Base-by-base conservation (phyloP, 306 rosid genomes). In the Quillaja saponaria region DNA sequence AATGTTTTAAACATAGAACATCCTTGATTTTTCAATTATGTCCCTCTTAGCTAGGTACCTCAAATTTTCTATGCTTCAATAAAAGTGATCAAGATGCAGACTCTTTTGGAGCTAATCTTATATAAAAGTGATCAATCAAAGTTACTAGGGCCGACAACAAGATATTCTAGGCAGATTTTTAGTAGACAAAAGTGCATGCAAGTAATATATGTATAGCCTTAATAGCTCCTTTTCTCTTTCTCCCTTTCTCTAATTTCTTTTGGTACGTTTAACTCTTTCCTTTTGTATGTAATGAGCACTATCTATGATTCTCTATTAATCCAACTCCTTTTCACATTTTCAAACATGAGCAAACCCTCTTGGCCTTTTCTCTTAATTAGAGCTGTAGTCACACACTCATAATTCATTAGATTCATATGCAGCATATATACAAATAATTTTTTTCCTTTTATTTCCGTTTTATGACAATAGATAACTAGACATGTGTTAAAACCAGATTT, bases 211-310 rank as follows among this genome's bases (percentile, higher is more conserved):
- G n/a, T n/a, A n/a, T n/a, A n/a, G n/a, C n/a, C 21, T 16, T 35
- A 28, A n/a, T 58, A 7, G 5, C 52, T 49, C 40, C 7, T 40
- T 38, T 5, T 16, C 34, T n/a, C 12, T 46, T 17, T 64, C 10
- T 53, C 3, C 10, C n/a, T 31, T 28, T 25, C 31, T 1, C 31
- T 25, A 25, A n/a, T n/a, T 25, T 25, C 4, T 1, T 25, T 25
- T 25, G 2, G 31, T 25, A 4, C 2, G 2, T 42, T 2, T 35
- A 66, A 39, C 40, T 55, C 37, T 38, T 41, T 20, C 67, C 34
- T 69, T 66, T 73, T 64, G 70, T 59, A 58, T 54, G 31, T 64
- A 59, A 63, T 39, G n/a, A 58, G 55, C 69, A 35, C 44, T 55
- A 72, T 68, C 57, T 39, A 0, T 39, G 53, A 64, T 78, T 49